A percentile compares a stretch with the other conserved stretches of the same genome.
Evolutionary conservation across 345 rosid species (phyloP).

Genomic region (Pistacia atlantica): DNA sequence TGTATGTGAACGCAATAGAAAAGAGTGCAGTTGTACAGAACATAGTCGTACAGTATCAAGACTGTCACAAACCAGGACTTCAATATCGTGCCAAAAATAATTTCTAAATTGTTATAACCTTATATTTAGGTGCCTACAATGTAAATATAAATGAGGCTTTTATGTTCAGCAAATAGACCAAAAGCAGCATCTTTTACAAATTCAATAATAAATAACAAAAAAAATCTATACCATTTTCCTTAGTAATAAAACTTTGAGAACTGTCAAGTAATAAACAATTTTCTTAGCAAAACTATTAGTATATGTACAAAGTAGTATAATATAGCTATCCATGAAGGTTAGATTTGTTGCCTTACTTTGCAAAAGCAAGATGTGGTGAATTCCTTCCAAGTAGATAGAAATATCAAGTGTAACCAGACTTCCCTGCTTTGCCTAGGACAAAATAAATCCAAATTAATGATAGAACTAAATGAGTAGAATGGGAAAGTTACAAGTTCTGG

Average conservation of each 20-base stretch:
- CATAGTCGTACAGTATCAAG: not conserved
- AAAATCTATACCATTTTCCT: not conserved
- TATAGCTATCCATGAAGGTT: not conserved
- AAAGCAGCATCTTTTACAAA: not conserved
- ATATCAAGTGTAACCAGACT: conserved; percentile 47
- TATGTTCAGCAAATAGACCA: not conserved
- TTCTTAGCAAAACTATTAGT: conserved; percentile 6
- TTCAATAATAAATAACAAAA: not conserved
- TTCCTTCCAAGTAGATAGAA: conserved; percentile 72
- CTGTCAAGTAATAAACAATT: not conserved
- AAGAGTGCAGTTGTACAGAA: not conserved
- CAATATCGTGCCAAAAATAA: too few relatives aligned
- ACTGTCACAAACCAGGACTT: conserved; percentile 5
- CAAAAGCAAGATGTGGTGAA: conserved; percentile 59
- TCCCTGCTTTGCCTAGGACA: conserved; percentile 59
- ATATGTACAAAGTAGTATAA: conserved; percentile 7
- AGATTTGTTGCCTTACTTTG: conserved; percentile 55
- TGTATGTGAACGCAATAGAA: too few relatives aligned
- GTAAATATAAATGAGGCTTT: conserved; percentile 5
- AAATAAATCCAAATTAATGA: conserved; percentile 19
- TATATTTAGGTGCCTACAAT: not conserved
- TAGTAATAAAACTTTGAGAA: conserved; percentile 12
- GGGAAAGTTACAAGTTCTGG: conserved; percentile 14
- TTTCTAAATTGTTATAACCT: too few relatives aligned
- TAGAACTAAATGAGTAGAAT: not conserved